Evolutionary conservation across 768 basidiomycete genomes (phyloP), one percentile per base, ranked within the genome.

Genomic region (Arthromyces matolae): DNA sequence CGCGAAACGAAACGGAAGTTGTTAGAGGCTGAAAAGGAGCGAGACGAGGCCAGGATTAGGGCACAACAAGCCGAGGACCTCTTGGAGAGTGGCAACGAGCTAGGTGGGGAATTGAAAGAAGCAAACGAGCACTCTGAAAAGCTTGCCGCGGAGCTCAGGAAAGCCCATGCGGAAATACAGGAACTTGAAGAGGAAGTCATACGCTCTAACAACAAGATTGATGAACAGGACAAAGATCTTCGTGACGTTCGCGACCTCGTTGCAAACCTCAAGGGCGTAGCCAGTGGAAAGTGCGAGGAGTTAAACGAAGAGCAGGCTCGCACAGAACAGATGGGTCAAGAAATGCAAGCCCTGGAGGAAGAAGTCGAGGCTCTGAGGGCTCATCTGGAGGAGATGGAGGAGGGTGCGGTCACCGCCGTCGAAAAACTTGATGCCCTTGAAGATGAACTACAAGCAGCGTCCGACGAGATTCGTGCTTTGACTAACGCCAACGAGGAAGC

Each of bases 41-140:
- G 76, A 40, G 75, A 84, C 50, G 66, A 72, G 12, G 80, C 82
- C 0, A 63, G 72, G 8, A 80, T 82, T 42, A 75, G 85, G 27
- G 81, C 80, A 0, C 71, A 72, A 51, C 83, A 84, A 57, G 84
- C 83, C 0, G 86, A 89, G 55, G 68, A 63, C 22, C 76, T 78
- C 10, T 66, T 89, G 42, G 83, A 81, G 60, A 77, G 69, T 44
- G 83, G 77, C 29, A 76, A 77, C 52, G 89, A 89, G 37, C 71
- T 89, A 1, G 88, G 86, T 2, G 77, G 78, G 0, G 84, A 83
- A 42, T 59, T 89, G 47, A 76, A 73, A 49, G 79, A 81, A 32
- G 84, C 84, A 16, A 85, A 88, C 50, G 74, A 81, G 46, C 75
- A 77, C 16, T 67, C 85, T 29, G 75, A 67, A 24, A 67, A 75